phyloP scores from a whole-genome alignment of 1,284 basidiomycete genomes.

The Psilocybe mexicana region DNA sequence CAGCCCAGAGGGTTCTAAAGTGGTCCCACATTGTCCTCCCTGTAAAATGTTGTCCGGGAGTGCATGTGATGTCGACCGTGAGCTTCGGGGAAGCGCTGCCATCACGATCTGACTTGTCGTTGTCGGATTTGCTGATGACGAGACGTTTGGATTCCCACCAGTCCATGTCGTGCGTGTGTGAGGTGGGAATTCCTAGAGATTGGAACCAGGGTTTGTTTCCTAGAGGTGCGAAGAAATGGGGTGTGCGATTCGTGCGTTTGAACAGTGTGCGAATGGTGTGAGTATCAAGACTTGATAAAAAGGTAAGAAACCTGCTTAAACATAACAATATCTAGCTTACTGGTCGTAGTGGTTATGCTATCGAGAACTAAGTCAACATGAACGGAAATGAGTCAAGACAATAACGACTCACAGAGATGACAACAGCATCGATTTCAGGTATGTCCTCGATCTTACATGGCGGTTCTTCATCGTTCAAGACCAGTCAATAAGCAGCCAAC shows the following conservation, averaged over 20 bases:
- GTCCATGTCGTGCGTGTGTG: constrained; percentile 59
- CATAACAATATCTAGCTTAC: constrained; percentile 32
- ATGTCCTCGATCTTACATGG: constrained; percentile 62
- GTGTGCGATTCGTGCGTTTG: constrained; percentile 32
- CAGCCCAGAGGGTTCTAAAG: constrained; percentile 59
- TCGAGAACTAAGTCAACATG: background rate
- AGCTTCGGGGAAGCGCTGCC: background rate
- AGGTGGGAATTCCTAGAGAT: constrained; percentile 40
- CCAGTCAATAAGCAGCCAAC: background rate
- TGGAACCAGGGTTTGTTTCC: constrained; percentile 54
- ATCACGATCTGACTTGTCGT: background rate
- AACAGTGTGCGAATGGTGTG: constrained; percentile 50
- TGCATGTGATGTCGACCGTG: constrained; percentile 42
- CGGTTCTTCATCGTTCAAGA: constrained; percentile 38
- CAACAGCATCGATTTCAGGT: constrained; percentile 64
- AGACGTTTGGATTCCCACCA: constrained; percentile 67
- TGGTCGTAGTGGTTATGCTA: constrained; percentile 76
- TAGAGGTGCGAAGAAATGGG: constrained; percentile 65
- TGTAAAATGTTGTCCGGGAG: constrained; percentile 56
- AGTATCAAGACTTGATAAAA: constrained; percentile 48
- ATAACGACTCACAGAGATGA: constrained; percentile 49
- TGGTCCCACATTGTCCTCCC: constrained; percentile 50
- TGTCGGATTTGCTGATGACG: constrained; percentile 24
- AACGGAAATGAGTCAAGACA: background rate
- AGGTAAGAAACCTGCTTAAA: background rate